These are phyloP conservation scores for Fusarium beomiforme DNA, from an alignment of 2,329 filamentous ascomycete genomes.

Conservation along the genomic window DNA sequence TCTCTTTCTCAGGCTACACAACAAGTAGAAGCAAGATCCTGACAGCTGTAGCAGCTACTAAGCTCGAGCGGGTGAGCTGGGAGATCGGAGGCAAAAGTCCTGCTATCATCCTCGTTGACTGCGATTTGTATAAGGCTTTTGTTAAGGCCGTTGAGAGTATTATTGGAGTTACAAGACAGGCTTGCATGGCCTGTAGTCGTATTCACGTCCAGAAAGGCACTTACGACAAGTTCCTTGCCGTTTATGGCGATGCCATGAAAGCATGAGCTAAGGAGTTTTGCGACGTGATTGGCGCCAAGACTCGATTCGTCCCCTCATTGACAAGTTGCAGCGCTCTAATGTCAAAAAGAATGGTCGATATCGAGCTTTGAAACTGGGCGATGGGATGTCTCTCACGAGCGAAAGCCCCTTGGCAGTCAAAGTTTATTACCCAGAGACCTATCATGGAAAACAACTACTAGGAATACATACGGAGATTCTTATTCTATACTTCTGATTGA, in stretches of 20 bases:
- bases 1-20: too few relatives aligned
- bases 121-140: neutral
- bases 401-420: too few relatives aligned
- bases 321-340: neutral
- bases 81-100: too few relatives aligned
- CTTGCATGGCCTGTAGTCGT: neutral
- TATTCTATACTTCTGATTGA: rapidly evolving
- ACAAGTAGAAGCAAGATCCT: too few relatives aligned
- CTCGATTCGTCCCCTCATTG: neutral
- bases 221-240: neutral
- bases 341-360: neutral
- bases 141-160: too few relatives aligned
- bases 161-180: rapidly evolving
- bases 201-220: neutral
- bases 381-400: neutral
- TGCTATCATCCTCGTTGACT: too few relatives aligned
- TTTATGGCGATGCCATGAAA: too few relatives aligned
- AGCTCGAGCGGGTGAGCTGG: too few relatives aligned
- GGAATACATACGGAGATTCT: neutral
- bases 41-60: too few relatives aligned
- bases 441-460: neutral
- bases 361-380: too few relatives aligned
- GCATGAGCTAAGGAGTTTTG: too few relatives aligned
- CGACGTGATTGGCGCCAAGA: neutral
- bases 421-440: too few relatives aligned